A percentile compares a stretch with the other conserved stretches of the same genome.
phyloP scores from a whole-genome alignment of 805 yeast species.

The Myxozyma mucilagina region DNA sequence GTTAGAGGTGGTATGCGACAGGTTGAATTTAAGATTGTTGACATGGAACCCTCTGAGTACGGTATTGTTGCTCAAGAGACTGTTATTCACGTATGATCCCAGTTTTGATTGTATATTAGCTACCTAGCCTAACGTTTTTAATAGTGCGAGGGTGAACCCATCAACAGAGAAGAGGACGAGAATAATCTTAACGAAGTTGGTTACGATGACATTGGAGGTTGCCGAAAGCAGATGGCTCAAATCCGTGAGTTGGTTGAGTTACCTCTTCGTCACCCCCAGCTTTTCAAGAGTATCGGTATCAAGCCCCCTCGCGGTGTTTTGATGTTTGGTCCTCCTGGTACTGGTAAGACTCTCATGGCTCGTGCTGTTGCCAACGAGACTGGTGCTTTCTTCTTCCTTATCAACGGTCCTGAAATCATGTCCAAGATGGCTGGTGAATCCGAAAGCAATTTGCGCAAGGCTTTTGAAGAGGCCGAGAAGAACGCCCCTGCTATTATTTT shows the following conservation, averaged over 20 bases:
- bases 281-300: slow-evolving; percentile 96
- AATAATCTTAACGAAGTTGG: slow-evolving; percentile 96
- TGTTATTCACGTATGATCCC: slow-evolving; percentile 61
- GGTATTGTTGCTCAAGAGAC: slow-evolving; percentile 99
- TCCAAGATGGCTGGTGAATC: slow-evolving; percentile 99
- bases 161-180: slow-evolving; percentile 97
- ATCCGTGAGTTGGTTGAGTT: slow-evolving; percentile 97
- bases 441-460: slow-evolving; percentile 94
- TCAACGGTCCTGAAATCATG: slow-evolving; percentile 99
- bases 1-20: slow-evolving; percentile 99
- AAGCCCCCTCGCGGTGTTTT: slow-evolving; percentile 98
- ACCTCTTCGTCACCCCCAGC: slow-evolving; percentile 97
- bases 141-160: slow-evolving; percentile 96
- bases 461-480: slow-evolving; percentile 98
- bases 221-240: slow-evolving; percentile 99
- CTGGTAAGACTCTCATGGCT: slow-evolving; percentile 99
- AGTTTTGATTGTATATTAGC: neutral
- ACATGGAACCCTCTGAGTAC: slow-evolving; percentile 94
- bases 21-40: slow-evolving; percentile 97
- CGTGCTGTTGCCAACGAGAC: slow-evolving; percentile 99
- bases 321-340: slow-evolving; percentile 99
- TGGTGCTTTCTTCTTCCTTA: slow-evolving; percentile 96
- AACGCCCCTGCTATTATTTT: slow-evolving; percentile 97
- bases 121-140: neutral
- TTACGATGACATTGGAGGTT: slow-evolving; percentile 98